Base-by-base conservation (phyloP, 257 asterid species). In the Jacaranda mimosifolia region DNA sequence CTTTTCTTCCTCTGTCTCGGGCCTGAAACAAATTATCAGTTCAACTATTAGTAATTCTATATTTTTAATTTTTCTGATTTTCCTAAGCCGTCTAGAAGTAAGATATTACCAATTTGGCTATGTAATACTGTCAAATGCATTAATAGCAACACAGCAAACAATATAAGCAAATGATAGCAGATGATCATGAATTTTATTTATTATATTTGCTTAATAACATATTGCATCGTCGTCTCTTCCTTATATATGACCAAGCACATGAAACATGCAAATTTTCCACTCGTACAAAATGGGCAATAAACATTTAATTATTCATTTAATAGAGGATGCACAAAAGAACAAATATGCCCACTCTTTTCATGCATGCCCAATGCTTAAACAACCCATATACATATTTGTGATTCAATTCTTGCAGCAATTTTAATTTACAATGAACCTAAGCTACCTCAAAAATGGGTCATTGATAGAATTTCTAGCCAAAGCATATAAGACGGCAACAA, bases 1-100 rank as follows among this genome's bases (percentile, higher is more conserved):
- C 91, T 86, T 96, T 83, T 96, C 98, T 78, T 92, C 97, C 83
- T 93, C 97, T 3, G 93, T 90, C 75, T 92, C 92, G 4, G 88
- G 79, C 94, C 99, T 96, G 94, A 68, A 87, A 84, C 46, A 77
- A 38, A 52, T 38, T 73, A 46, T 60, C 63, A 36, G 9, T 68
- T 84, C 81, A 74, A 82, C 64, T 36, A 82, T 66, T 65, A 78
- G 73, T 5, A 66, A 76, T 8, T 48, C 56, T 19, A 15, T 59
- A n/a, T 64, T 68, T 72, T 11, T 40, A 42, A 18, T 75, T 14
- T 21, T 53, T 17, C 15, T 9, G 10, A 49, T 60, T 65, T 42
- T 52, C 60, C 68, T 18, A 51, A 43, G 42, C 45, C 63, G 2
- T 21, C 73, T 58, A 38, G 70, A 14, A 35, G 55, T 56, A 67